A percentile compares a stretch with the other conserved stretches of the same genome.
These are phyloP conservation scores for Fonsecaea nubica DNA, from an alignment of 2,329 filamentous ascomycete species.

Conservation along the genomic window DNA sequence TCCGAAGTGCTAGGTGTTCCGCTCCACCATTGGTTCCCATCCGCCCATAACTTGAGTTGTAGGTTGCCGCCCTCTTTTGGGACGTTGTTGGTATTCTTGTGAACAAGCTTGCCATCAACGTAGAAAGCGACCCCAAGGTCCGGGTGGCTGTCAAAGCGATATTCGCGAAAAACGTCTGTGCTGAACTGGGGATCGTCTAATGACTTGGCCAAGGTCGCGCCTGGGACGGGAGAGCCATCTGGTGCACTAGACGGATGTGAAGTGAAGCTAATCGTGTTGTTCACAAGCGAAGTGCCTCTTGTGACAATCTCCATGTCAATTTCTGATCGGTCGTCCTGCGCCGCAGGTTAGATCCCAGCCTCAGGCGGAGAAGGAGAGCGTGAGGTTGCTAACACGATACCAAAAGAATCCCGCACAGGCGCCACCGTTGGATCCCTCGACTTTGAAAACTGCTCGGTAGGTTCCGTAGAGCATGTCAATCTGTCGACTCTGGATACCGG, in stretches of 20 bases:
- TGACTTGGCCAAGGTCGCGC: slow-evolving; percentile 40
- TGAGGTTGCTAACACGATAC: slow-evolving; percentile 41
- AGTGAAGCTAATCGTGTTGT: slow-evolving; percentile 43
- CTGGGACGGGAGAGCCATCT: slow-evolving; percentile 35
- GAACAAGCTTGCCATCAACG: slow-evolving; percentile 39
- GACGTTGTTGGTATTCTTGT: slow-evolving; percentile 34
- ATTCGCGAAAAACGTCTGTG: slow-evolving; percentile 35
- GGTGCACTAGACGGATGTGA: slow-evolving; percentile 41
- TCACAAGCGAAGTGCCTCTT: slow-evolving; percentile 38
- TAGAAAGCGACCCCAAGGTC: slow-evolving; percentile 39
- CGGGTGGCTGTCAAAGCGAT: slow-evolving; percentile 43
- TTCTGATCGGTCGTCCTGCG: slow-evolving; percentile 42
- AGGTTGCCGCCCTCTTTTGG: slow-evolving; percentile 39
- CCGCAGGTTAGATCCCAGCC: background rate
- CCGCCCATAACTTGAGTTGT: slow-evolving; percentile 44
- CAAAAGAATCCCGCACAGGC: slow-evolving; percentile 44
- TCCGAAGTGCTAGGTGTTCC: slow-evolving; percentile 42
- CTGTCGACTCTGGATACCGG: slow-evolving; percentile 40
- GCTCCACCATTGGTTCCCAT: slow-evolving; percentile 42
- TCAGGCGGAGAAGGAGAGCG: background rate
- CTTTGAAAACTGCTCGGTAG: slow-evolving; percentile 41
- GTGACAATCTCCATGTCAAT: slow-evolving; percentile 44
- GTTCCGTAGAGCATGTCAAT: slow-evolving; percentile 42
- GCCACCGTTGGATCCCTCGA: slow-evolving; percentile 41
- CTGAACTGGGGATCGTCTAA: slow-evolving; percentile 28